Evolutionary conservation across 176 grass and related monocot genomes (phyloP), one percentile per base, ranked within the genome.

Genomic region (Chloris gayana): DNA sequence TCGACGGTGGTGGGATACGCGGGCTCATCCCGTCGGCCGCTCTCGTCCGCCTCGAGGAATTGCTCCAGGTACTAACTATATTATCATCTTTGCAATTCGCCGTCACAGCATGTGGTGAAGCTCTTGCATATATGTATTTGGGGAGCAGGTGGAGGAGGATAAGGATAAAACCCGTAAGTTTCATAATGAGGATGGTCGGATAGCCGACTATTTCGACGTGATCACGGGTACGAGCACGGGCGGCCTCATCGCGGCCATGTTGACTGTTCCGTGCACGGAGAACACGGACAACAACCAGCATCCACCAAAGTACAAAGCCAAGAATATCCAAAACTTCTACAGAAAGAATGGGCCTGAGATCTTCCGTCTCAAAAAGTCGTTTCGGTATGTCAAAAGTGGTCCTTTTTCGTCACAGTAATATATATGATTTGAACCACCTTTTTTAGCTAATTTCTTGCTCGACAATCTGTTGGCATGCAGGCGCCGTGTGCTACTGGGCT

Each of bases 21-120:
- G 61, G 61, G 0, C 65, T 93, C 58, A 93, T 93, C 29, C 87
- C 91, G 14, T 73, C 76, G 0, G 81, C 72, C n/a, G 75, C 89
- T 73, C 46, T 93, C 32, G 67, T 27, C 11, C 78, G 38, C 19
- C 91, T 90, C 50, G 91, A 93, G 75, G 49, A 59, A 5, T 29
- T 79, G 68, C 84, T 93, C 49, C 86, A 82, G 50, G 79, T 87
- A 51, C 4, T 7, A n/a, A n/a, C n/a, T n/a, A n/a, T n/a, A n/a
- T 56, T 0, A n/a, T n/a, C 7, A 56, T 56, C 18, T 56, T 56
- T 56, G 2, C 22, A 22, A 53, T n/a, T 56, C 19, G 18, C 22
- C n/a, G 19, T 56, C 19, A n/a, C 51, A 8, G 39, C 19, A 19
- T 4, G 19, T 53, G 14, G 0, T 56, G 21, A 56, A n/a, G 51